Conservation (phyloP, 805 yeast genomes). For the Yamadazyma kitorensis region DNA sequence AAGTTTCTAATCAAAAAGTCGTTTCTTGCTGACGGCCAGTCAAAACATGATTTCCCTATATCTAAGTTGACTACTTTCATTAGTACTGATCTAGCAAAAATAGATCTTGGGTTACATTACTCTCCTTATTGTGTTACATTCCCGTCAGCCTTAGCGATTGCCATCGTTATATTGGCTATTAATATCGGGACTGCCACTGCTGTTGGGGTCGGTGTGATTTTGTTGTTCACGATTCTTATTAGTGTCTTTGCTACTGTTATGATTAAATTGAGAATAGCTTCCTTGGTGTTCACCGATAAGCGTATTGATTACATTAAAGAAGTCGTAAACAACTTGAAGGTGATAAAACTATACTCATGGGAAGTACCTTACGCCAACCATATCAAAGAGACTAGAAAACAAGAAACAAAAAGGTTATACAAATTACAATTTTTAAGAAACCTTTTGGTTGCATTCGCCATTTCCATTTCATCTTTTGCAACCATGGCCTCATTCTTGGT, state of each 20-base stretch:
- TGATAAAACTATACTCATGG: constrained; percentile 89
- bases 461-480: constrained; percentile 65
- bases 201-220: constrained; percentile 60
- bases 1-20: constrained; percentile 70
- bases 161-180: constrained; percentile 59
- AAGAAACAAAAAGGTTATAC: constrained; percentile 61
- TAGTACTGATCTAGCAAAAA: constrained; percentile 77
- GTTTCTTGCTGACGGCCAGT: constrained; percentile 53
- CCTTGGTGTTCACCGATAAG: constrained; percentile 66
- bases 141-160: constrained; percentile 61
- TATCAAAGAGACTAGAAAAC: constrained; percentile 51
- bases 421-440: constrained; percentile 65
- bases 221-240: constrained; percentile 48
- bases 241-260: constrained; percentile 48
- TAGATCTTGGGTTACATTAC: constrained; percentile 71
- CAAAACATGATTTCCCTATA: constrained; percentile 59
- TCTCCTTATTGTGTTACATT: constrained; percentile 61
- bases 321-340: constrained; percentile 69
- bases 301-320: constrained; percentile 78
- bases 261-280: constrained; percentile 51
- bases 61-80: constrained; percentile 73
- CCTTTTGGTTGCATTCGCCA: constrained; percentile 58
- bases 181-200: constrained; percentile 72
- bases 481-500: constrained; percentile 56
- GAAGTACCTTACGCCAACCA: constrained; percentile 69